Percentiles rank a stretch among this genome's conserved stretches.
Conservation (phyloP, 768 basidiomycete species). For the Trichaptum fuscoviolaceum region DNA sequence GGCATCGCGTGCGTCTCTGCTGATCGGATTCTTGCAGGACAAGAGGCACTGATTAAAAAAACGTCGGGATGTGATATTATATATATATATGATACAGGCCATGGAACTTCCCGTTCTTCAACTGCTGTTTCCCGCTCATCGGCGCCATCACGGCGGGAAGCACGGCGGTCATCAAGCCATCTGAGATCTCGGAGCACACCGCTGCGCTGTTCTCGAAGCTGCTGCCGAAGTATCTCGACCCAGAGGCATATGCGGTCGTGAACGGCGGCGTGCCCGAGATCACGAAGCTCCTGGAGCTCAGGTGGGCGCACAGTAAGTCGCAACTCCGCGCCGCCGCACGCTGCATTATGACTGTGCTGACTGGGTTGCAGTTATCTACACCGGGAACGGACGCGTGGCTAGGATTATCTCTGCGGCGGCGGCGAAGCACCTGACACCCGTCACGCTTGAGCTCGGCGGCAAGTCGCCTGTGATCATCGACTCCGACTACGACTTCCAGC, state of each 20-base stretch:
- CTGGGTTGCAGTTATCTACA: constrained; percentile 40
- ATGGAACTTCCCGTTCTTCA: constrained; percentile 11
- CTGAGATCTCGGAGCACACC: constrained; percentile 17
- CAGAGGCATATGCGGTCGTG: constrained; percentile 56
- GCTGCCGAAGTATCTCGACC: constrained; percentile 33
- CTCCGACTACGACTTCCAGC: constrained; percentile 19
- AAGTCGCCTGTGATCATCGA: constrained; percentile 21
- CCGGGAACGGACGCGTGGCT: constrained; percentile 39
- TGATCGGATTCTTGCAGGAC: constrained; percentile 1
- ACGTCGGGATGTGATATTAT: no score
- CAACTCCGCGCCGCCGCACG: not conserved
- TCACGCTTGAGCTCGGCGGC: constrained; percentile 49
- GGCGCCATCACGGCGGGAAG: constrained; percentile 24
- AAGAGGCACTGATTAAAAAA: not conserved
- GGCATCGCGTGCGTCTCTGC: constrained; percentile 7
- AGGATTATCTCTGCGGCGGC: constrained; percentile 48
- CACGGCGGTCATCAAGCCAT: constrained; percentile 21
- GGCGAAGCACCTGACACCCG: constrained; percentile 47
- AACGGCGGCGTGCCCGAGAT: constrained; percentile 67
- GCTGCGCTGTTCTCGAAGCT: constrained; percentile 17
- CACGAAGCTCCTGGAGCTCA: constrained; percentile 52
- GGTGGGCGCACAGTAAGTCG: constrained; percentile 35
- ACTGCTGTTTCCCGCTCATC: constrained; percentile 9
- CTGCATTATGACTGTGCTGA: not conserved
- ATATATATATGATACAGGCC: no score